A percentile compares a stretch with the other conserved stretches of the same genome.
phyloP scores from a whole-genome alignment of 164 flowering plant genomes.

The Hamamelis virginiana region DNA sequence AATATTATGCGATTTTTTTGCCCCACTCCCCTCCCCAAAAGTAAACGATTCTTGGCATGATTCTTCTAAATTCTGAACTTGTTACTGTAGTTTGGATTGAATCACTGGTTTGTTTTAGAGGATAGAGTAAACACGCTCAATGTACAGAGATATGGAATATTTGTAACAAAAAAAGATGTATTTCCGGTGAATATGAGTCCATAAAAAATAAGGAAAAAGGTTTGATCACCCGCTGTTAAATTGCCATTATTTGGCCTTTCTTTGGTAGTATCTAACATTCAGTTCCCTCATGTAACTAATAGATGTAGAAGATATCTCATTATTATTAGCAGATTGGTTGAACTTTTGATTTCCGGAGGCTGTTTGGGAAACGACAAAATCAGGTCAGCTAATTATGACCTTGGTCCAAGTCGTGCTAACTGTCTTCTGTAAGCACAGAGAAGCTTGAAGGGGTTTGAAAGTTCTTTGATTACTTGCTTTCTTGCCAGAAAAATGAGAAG shows the following conservation, averaged over 20 bases:
- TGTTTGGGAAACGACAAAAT: not conserved
- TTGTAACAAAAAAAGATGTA: too few relatives aligned
- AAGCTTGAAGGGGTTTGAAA: not conserved
- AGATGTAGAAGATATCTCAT: too few relatives aligned
- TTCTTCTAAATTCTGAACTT: too few relatives aligned
- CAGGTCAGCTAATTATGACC: not conserved
- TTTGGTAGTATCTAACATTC: not conserved
- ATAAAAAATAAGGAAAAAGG: not conserved
- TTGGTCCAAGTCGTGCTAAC: not conserved
- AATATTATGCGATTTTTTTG: too few relatives aligned
- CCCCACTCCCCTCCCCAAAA: too few relatives aligned
- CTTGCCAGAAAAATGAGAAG: too few relatives aligned
- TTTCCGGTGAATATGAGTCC: too few relatives aligned
- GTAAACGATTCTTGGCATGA: too few relatives aligned
- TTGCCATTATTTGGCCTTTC: not conserved
- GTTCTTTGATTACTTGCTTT: not conserved
- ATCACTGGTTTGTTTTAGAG: too few relatives aligned
- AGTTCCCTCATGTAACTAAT: not conserved
- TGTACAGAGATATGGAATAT: too few relatives aligned
- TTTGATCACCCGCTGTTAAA: not conserved
- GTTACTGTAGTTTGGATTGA: too few relatives aligned
- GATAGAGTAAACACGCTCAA: too few relatives aligned
- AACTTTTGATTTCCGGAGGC: not conserved
- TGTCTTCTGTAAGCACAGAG: not conserved
- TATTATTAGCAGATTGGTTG: not conserved